Evolutionary conservation across 495 filamentous ascomycete genomes (phyloP).

Genomic region (Neurospora sp.): DNA sequence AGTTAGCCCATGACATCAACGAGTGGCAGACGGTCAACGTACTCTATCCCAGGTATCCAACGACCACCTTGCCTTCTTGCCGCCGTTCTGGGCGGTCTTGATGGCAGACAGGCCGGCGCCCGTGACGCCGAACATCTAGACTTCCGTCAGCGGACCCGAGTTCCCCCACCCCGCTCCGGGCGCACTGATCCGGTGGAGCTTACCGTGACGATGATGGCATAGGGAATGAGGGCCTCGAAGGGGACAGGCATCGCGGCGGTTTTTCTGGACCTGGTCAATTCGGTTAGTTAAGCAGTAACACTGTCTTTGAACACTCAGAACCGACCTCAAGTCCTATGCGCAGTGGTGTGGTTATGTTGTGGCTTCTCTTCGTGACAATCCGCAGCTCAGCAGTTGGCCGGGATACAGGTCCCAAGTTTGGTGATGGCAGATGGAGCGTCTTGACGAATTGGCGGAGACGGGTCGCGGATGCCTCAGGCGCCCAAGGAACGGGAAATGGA

Average conservation of each 20-base stretch:
- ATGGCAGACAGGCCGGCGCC: constrained; percentile 66
- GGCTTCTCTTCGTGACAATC: constrained; percentile 2
- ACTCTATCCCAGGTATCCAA: constrained; percentile 91
- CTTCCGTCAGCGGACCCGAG: constrained; percentile 18
- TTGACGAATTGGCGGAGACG: constrained; percentile 10
- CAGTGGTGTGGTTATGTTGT: constrained; percentile 5
- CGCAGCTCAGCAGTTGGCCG: constrained; percentile 4
- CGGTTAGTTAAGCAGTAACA: constrained; percentile 4
- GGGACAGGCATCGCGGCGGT: constrained; percentile 73
- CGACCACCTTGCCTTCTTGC: constrained; percentile 74
- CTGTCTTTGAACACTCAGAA: background rate
- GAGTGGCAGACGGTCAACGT: constrained; percentile 31
- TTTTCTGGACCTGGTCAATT: constrained; percentile 13
- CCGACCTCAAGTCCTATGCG: constrained; percentile 16
- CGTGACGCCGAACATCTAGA: constrained; percentile 81
- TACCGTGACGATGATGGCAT: constrained; percentile 81
- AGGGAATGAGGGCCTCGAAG: constrained; percentile 91
- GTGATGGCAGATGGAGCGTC: background rate
- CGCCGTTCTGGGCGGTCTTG: constrained; percentile 72
- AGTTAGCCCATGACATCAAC: constrained; percentile 18
- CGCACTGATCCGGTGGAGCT: constrained; percentile 24
- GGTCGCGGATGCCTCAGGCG: constrained; percentile 10
- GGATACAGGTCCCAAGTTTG: background rate
- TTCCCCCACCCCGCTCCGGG: constrained; percentile 7
- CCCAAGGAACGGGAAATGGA: background rate